Base-by-base conservation (phyloP, 2,329 filamentous ascomycete species). In the Pseudocercospora pini-densiflorae region DNA sequence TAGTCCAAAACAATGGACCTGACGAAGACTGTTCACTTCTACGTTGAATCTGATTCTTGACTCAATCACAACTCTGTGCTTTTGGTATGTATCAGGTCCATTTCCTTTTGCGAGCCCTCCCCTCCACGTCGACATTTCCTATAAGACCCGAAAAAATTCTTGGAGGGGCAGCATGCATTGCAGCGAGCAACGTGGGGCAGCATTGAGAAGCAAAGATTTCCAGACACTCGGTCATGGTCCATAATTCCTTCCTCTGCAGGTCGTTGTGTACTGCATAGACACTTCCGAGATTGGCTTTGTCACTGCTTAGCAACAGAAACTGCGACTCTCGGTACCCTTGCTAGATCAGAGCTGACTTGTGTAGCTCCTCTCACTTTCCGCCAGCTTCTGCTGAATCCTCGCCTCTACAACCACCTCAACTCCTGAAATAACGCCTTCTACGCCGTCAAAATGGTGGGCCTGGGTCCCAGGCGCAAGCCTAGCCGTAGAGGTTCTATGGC, bases 401-500 rank as follows among this genome's bases (percentile, higher is more conserved):
- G 59, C 57, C 47, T 31, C 40, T 63, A 43, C 54, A 49, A 23
- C 27, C 21, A 21, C 19, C 8, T 23, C 19, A 58, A 36, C 19
- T 23, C 23, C 33, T 54, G 23, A 27, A 31, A 31, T 31, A 53
- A 19, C 58, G 55, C 43, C 54, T 24, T 45, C 36, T 24, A 36
- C 67, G 31, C 63, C 31, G 62, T 69, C 79, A 85, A 75, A 59
- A 91, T 91, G 89, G 88, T 90, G 72, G 86, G 86, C 75, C 74
- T 89, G 68, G 87, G 87, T 77, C 86, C 89, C 70, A 88, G 87
- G 78, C 86, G 84, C 76, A 84, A 85, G 70, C 89, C 88, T 49
- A 89, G 88, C 81, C 88, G 89, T 76, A 92, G 91, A 87, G 91
- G 91, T 78, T 97, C 94, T 70, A 92, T 95, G 88, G 89, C 90